phyloP scores from a whole-genome alignment of 2,329 filamentous ascomycete species.

The Metarhizium humberi region DNA sequence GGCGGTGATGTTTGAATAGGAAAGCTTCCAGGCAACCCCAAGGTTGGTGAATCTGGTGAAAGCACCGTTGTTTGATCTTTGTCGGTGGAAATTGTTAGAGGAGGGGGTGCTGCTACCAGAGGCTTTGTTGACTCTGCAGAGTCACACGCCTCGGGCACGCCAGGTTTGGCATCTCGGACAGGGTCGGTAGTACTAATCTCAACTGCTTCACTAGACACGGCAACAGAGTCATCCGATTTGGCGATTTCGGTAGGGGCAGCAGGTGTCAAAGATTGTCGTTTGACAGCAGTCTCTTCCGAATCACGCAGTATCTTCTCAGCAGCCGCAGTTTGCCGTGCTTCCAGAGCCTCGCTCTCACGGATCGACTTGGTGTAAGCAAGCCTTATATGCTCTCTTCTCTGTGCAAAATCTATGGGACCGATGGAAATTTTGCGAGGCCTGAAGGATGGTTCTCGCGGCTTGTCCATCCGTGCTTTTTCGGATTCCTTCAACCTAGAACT shows the following conservation, averaged over 20 bases:
- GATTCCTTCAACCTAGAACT: slow-evolving; percentile 58
- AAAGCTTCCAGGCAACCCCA: slow-evolving; percentile 58
- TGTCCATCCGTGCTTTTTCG: slow-evolving; percentile 33
- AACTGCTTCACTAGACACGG: background rate
- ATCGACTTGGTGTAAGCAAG: slow-evolving; percentile 81
- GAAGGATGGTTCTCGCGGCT: slow-evolving; percentile 27
- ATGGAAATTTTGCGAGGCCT: slow-evolving; percentile 49
- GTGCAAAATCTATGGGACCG: slow-evolving; percentile 76
- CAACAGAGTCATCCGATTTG: background rate
- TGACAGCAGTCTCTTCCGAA: background rate
- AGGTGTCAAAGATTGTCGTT: slow-evolving; percentile 26
- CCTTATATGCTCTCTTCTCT: slow-evolving; percentile 71
- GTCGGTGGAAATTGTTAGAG: slow-evolving; percentile 1
- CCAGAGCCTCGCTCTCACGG: slow-evolving; percentile 58
- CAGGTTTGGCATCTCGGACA: background rate
- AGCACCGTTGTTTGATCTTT: background rate
- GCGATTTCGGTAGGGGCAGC: background rate
- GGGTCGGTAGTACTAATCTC: background rate
- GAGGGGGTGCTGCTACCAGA: slow-evolving; percentile 1
- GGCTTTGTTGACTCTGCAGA: background rate
- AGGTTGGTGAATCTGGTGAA: slow-evolving; percentile 49
- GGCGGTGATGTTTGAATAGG: slow-evolving; percentile 29
- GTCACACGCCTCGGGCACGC: background rate
- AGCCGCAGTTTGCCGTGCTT: slow-evolving; percentile 42
- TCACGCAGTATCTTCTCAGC: slow-evolving; percentile 37